Base-by-base conservation (phyloP, 495 filamentous ascomycete genomes). In the Trichoderma virens region DNA sequence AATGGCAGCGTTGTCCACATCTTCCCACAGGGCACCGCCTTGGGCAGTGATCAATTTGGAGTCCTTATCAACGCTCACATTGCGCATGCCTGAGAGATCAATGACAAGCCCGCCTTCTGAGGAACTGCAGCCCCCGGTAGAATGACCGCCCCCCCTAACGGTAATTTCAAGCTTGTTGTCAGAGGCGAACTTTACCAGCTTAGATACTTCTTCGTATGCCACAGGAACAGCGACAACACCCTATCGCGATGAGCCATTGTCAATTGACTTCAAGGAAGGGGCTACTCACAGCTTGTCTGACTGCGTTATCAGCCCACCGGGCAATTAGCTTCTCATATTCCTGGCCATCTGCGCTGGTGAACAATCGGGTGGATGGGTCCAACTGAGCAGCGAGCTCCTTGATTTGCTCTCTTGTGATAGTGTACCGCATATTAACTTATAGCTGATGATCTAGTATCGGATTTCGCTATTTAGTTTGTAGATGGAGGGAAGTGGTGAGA, bases 1-100 rank as follows among this genome's bases (percentile, higher is more conserved):
- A 16, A 70, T 78, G 18, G 79, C 78, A 0, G 75, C 80, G 18
- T 72, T 72, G 65, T 87, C 83, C 59, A 88, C 82, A 62, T 86
- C 81, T 41, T 73, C 73, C 84, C 83, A 87, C 6, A 77, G 72
- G 32, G 74, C 74, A 34, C 85, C 85, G 32, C 84, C 85, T 66
- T 83, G 75, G 1, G 74, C 81, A 0, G 74, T 77, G 39, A 85
- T 72, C 3, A 76, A 82, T 47, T 78, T 82, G 0, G 63, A 66
- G 1, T 65, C 62, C 18, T 67, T 27, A 63, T 85, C 73, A 11
- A 87, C 79, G 0, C 69, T 70, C 25, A 86, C 83, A 0, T 69
- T 62, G 7, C 75, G 73, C 79, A 88, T 78, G 31, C 76, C 72
- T 13, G 74, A 78, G 8, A 87, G 75, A 65, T 86, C 82, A 60